Evolutionary conservation across 306 rosid genomes (phyloP).

Genomic region (Corylus heterophylla): DNA sequence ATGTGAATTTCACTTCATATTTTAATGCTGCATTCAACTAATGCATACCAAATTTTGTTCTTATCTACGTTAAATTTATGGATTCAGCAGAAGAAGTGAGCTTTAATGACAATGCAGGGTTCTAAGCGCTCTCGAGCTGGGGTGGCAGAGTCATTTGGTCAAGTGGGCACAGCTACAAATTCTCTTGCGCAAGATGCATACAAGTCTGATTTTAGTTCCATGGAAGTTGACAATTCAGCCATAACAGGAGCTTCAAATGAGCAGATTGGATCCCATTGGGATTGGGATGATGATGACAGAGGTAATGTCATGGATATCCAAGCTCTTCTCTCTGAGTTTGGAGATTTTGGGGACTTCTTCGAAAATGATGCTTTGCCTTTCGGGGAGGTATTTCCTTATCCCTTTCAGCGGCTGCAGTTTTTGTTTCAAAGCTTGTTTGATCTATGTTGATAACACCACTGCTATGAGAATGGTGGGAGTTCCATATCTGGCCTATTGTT

Average conservation of each 20-base stretch:
- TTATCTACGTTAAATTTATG: slow-evolving; percentile 9
- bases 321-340: slow-evolving; percentile 87
- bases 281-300: slow-evolving; percentile 87
- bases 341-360: slow-evolving; percentile 94
- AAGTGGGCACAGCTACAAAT: slow-evolving; percentile 58
- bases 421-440: neutral
- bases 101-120: slow-evolving; percentile 51
- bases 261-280: slow-evolving; percentile 80
- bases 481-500: slow-evolving; percentile 14
- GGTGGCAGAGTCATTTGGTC: slow-evolving; percentile 58
- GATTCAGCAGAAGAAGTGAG: slow-evolving; percentile 14
- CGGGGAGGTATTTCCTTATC: slow-evolving; percentile 75
- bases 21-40: neutral
- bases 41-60: neutral
- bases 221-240: slow-evolving; percentile 68
- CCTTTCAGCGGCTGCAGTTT: neutral
- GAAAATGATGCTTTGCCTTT: slow-evolving; percentile 82
- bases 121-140: slow-evolving; percentile 81
- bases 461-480: neutral
- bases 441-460: neutral
- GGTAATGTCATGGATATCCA: slow-evolving; percentile 76
- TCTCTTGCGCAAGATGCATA: slow-evolving; percentile 63
- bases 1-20: neutral
- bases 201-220: slow-evolving; percentile 80
- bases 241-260: slow-evolving; percentile 67